Conservation (phyloP, 345 rosid genomes). For the Chamaenerion angustifolium region DNA sequence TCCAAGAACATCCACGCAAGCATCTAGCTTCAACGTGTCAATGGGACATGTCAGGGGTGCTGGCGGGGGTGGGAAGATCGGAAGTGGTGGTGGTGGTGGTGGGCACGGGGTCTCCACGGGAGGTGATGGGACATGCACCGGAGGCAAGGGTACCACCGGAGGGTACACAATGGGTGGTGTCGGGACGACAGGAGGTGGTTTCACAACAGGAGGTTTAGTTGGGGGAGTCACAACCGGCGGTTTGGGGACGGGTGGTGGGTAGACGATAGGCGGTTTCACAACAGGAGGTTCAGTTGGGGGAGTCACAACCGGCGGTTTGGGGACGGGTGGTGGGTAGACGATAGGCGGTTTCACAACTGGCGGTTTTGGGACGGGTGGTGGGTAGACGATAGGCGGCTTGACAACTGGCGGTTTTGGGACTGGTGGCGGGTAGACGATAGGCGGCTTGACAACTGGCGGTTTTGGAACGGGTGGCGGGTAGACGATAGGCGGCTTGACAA, state of each 20-base stretch:
- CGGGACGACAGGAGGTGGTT: no score
- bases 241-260: constrained; percentile 12
- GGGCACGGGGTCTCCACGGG: constrained; percentile 32
- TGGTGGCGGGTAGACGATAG: neutral
- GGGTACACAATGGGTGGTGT: constrained; percentile 12
- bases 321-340: neutral
- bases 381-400: constrained; percentile 7
- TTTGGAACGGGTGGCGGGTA: constrained; percentile 8
- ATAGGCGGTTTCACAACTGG: no score
- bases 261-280: constrained; percentile 14
- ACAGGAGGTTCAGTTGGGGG: constrained; percentile 11
- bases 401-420: neutral
- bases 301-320: neutral
- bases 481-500: constrained; percentile 1
- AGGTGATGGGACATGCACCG: constrained; percentile 25
- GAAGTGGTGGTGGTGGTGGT: constrained; percentile 30
- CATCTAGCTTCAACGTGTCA: constrained; percentile 60
- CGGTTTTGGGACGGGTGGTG: constrained; percentile 4
- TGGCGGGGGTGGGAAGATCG: constrained; percentile 23
- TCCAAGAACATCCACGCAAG: constrained; percentile 80
- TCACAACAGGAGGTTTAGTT: no score
- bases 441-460: no score
- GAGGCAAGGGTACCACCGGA: constrained; percentile 12
- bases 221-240: constrained; percentile 18
- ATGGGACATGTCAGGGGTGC: constrained; percentile 50